A percentile compares a stretch with the other conserved stretches of the same genome.
Conservation (phyloP, 768 basidiomycete species). For the Flagelloscypha sp. region DNA sequence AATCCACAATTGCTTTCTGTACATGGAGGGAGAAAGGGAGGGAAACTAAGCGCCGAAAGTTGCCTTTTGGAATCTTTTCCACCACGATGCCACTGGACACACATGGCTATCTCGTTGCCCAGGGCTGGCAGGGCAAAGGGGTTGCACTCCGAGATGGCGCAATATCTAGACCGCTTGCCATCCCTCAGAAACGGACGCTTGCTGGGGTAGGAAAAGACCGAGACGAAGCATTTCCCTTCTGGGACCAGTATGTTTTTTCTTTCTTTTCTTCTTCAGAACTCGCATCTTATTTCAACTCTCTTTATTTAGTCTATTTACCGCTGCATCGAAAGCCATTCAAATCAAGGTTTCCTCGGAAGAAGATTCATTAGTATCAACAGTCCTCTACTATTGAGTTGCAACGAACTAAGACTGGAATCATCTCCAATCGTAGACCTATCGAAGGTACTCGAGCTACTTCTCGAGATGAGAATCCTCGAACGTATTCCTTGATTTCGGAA, state of each 20-base stretch:
- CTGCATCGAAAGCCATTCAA: conserved; percentile 76
- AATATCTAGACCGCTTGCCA: conserved; percentile 64
- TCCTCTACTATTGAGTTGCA: too few species aligned
- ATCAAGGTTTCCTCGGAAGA: conserved; percentile 42
- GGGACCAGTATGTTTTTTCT: conserved; percentile 76
- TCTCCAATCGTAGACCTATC: conserved; percentile 61
- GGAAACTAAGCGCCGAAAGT: too few species aligned
- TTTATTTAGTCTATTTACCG: conserved; percentile 60
- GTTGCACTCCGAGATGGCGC: conserved; percentile 79
- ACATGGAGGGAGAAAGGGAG: too few species aligned
- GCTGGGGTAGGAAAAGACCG: conserved; percentile 86
- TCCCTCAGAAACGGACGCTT: conserved; percentile 80
- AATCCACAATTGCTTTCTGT: too few species aligned
- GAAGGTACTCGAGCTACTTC: conserved; percentile 40
- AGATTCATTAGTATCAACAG: conserved; percentile 11
- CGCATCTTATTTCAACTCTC: background rate
- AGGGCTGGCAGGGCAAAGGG: conserved; percentile 87
- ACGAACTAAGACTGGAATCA: conserved; percentile 66
- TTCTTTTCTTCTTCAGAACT: conserved; percentile 1
- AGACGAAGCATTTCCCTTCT: conserved; percentile 94
- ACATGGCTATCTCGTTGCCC: conserved; percentile 62
- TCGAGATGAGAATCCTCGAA: conserved; percentile 37
- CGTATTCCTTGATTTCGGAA: conserved; percentile 37
- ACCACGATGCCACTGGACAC: conserved; percentile 58
- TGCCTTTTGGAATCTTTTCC: too few species aligned